phyloP scores from a whole-genome alignment of 2,329 filamentous ascomycete species.

The Rachicladosporium sp. region DNA sequence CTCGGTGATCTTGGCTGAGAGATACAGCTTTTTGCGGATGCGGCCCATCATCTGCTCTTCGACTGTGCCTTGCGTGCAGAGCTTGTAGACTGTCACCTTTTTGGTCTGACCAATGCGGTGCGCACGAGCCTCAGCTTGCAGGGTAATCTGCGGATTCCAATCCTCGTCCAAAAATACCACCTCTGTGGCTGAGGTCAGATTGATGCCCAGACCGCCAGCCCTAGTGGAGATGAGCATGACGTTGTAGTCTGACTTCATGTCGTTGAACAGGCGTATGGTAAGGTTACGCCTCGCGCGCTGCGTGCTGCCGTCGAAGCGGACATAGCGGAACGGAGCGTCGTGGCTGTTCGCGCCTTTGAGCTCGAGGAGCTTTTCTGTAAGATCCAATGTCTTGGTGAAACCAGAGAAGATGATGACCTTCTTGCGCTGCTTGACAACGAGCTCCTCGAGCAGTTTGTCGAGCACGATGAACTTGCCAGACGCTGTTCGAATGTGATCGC shows the following conservation, averaged over 20 bases:
- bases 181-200: constrained; percentile 41
- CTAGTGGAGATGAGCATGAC: constrained; percentile 42
- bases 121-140: constrained; percentile 43
- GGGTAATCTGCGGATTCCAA: constrained; percentile 42
- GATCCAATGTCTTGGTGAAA: constrained; percentile 40
- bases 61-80: constrained; percentile 44
- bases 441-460: constrained; percentile 37
- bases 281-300: constrained; percentile 39
- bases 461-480: constrained; percentile 47
- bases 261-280: constrained; percentile 42
- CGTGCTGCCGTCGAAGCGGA: constrained; percentile 41
- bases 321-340: constrained; percentile 29
- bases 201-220: constrained; percentile 45
- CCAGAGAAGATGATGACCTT: constrained; percentile 47
- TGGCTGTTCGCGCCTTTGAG: constrained; percentile 30
- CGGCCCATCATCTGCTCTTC: constrained; percentile 47
- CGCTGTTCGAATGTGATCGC: constrained; percentile 36
- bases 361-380: constrained; percentile 39
- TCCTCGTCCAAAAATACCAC: constrained; percentile 46
- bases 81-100: constrained; percentile 43
- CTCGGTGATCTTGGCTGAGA: constrained; percentile 49
- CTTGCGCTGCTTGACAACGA: constrained; percentile 38
- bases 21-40: constrained; percentile 50
- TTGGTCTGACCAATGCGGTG: constrained; percentile 44
- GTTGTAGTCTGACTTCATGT: constrained; percentile 32